These are phyloP conservation scores for Emergomyces orientalis DNA, from an alignment of 2,329 filamentous ascomycete genomes.

Conservation along the genomic window DNA sequence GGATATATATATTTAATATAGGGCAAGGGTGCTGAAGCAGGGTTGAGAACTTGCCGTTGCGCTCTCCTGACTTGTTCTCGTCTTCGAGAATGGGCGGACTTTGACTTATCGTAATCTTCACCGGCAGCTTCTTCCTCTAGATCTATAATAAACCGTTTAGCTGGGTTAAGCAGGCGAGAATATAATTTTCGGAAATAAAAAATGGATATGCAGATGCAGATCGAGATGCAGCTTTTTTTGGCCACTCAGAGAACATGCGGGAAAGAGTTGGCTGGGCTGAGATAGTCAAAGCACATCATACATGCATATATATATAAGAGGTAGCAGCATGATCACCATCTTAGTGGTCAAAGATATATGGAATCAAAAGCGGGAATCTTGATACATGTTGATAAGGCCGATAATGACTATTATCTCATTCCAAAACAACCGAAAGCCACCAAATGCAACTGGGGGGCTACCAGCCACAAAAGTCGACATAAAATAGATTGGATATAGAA, in stretches of 20 bases:
- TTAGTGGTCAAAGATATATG: neutral
- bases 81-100: constrained; percentile 18
- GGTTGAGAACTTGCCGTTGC: constrained; percentile 19
- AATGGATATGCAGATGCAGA: no score
- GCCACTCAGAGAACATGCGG: neutral
- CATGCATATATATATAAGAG: neutral
- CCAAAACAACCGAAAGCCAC: neutral
- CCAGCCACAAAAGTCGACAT: no score
- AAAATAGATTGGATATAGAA: no score
- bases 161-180: neutral
- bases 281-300: neutral
- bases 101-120: constrained; percentile 10
- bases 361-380: neutral
- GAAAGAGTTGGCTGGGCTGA: no score
- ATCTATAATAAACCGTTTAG: neutral
- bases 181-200: neutral
- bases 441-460: neutral
- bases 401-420: neutral
- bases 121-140: neutral
- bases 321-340: neutral
- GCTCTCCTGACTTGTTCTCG: constrained; percentile 24
- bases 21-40: neutral
- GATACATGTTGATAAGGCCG: neutral
- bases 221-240: neutral
- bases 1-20: neutral